Evolutionary conservation across 768 basidiomycete genomes (phyloP), one percentile per base, ranked within the genome.

Genomic region (Tylopilus intermedius): DNA sequence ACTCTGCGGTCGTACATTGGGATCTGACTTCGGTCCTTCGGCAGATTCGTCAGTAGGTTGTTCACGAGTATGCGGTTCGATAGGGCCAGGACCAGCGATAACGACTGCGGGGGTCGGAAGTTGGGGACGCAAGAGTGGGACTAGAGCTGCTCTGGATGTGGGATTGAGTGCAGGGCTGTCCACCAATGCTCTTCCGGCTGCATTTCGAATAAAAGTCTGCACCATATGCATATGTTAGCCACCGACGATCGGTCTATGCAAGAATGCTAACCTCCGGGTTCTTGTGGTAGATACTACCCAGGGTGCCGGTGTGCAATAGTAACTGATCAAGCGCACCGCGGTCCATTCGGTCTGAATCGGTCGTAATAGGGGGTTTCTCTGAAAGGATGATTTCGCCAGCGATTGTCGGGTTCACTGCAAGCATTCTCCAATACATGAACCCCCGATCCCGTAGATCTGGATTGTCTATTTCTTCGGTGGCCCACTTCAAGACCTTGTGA

Each of bases 401-500:
- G 0, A 86, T 86, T 8, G 84, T 73, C 2, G 94, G 93, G 65
- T 96, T 93, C 62, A 93, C 86, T 8, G 95, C 94, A 42, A 98
- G 79, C 72, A 99, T 79, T 37, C 96, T 84, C 96, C 96, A 99
- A 72, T 98, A 99, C 89, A 99, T 98, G 75, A 94, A 98, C 3
- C 96, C 96, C 56, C 96, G 78, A 70, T 99, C 96, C 32, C 96
- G 81, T 21, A 99, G 76, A 74, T 99, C 96, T 8, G 96, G 96
- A 65, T 99, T 99, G 68, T 99, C 96, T 50, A 96, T 84, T 59
- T 96, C 90, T 67, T 99, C 95, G 7, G 96, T 99, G 11, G 93
- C 86, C 86, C 91, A 92, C 66, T 98, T 97, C 41, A 99, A 76
- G 6, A 98, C 89, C 65, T 94, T 96, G 66, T 93, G 91, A 8